Base-by-base conservation (phyloP, 208 protist genomes). In the Strigomonas culicis region DNA sequence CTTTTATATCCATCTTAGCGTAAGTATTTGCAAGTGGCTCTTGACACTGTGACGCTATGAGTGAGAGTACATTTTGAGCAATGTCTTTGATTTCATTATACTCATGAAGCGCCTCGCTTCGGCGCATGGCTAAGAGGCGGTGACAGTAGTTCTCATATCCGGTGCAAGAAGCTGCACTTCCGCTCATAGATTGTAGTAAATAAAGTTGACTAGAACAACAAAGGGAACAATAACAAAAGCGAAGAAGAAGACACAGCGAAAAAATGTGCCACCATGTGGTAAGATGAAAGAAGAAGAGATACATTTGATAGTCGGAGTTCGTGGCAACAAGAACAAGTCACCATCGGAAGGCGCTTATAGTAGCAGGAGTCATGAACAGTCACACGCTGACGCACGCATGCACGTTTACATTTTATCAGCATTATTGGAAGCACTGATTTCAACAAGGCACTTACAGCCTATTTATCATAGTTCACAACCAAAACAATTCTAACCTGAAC, bases 41-140 rank as follows among this genome's bases (percentile, higher is more conserved):
- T 13, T 39, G 34, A 10, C 34, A 13, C 34, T 39, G 34, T 39
- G 10, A 39, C 7, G 79, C 79, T 17, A 73, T 59, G 31, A 80
- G 36, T 2, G 53, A 32, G 28, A 84, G 66, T 17, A 80, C 30
- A 17, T 69, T 57, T 17, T 75, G 63, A 10, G 69, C 75, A 17
- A 72, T 31, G 21, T 84, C 79, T 43, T 67, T 80, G 0, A 66
- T 63, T 17, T 67, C 68, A 39, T 84, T 84, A 66, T 80, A 84
- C 7, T 59, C 61, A 58, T 84, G 79, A 0, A 80, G 60, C 6
- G 68, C 41, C 24, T 74, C 66, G n/a, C 46, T 22, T 39, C 34
- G 34, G 34, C 34, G 34, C 34, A 39, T 39, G 34, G 34, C 34
- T 13, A 4, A 10, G 7, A 39, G 34, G 7, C 34, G 34, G 10